Evolutionary conservation across 305 asterid genomes (phyloP), one percentile per base, ranked within the genome.

Genomic region (Ilex paraguariensis): DNA sequence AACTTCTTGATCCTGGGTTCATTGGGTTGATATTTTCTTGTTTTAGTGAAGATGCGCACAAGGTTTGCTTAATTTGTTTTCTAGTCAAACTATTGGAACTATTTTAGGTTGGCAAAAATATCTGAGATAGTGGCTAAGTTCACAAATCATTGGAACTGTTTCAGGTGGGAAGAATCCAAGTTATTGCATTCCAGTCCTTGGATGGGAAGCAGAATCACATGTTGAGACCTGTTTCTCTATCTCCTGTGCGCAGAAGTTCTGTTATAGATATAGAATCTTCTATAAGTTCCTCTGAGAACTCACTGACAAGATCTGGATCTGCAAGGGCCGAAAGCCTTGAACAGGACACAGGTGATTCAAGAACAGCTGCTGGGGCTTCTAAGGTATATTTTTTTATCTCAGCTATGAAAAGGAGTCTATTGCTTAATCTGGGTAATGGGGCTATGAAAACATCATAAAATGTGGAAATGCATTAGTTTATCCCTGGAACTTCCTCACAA

Each of bases 1-100:
- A 94, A 77, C 88, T 94, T 66, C 84, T 94, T 81, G 99, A 94
- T 88, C 77, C 99, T 49, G 98, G 99, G 33, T 94, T 94, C 75
- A 87, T 94, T 61, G 99, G 99, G 56, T 77, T 94, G 87, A 91
- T 94, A 70, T 94, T 91, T 77, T 94, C 99, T 55, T 94, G 99
- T 81, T 94, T 82, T 77, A 94, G 94, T 73, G 99, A 94, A 81
- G 99, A 94, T 81, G 96, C 94, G 60, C 97, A 84, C 57, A 94
- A 91, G 94, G 99, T 94, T 69, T 57, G 71, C 60, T 44, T 70
- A 36, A 58, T 60, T 54, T 53, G 17, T 70, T 60, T 50, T 36
- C 28, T 63, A 42, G 63, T 48, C 69, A 36, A 36, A 8, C 9
- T 36, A 36, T 36, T 8, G 42, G 42, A 36, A 36, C 7, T 36